Evolutionary conservation across 441 rosid species (phyloP).

Genomic region (Capsella rubella): DNA sequence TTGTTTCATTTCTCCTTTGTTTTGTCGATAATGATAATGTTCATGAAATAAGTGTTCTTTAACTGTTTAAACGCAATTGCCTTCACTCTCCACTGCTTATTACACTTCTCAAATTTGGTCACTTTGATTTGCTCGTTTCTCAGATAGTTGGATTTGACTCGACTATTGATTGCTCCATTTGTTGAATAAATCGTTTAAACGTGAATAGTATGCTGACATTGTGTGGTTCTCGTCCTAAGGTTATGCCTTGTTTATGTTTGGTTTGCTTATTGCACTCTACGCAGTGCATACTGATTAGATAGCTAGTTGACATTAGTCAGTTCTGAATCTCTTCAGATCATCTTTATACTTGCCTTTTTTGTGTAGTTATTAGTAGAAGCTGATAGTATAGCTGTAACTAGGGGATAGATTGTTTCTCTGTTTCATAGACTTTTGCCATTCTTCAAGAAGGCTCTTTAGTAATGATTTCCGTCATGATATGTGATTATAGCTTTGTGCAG

Average conservation of each 20-base stretch:
- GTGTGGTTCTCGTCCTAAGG: neutral
- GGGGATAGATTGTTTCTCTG: neutral
- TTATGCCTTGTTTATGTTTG: neutral
- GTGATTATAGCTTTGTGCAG: conserved; percentile 18
- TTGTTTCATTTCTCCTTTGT: conserved; percentile 4
- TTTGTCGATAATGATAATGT: conserved; percentile 35
- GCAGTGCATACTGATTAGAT: conserved; percentile 2
- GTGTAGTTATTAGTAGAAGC: conserved; percentile 8
- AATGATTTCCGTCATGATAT: neutral
- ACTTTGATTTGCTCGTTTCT: neutral
- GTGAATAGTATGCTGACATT: neutral
- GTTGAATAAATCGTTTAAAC: neutral
- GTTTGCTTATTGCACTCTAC: neutral
- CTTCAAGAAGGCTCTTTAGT: neutral
- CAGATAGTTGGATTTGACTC: neutral
- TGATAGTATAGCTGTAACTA: neutral
- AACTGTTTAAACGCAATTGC: conserved; percentile 23
- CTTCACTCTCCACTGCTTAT: neutral
- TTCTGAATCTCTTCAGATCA: conserved; percentile 19
- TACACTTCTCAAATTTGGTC: conserved; percentile 21
- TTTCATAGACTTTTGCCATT: neutral
- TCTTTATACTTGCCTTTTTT: neutral
- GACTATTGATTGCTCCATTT: neutral
- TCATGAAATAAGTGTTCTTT: conserved; percentile 32
- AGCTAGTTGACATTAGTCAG: neutral